Evolutionary conservation across 139 green algal genomes (phyloP).

Genomic region (Chlamydomonas urium): DNA sequence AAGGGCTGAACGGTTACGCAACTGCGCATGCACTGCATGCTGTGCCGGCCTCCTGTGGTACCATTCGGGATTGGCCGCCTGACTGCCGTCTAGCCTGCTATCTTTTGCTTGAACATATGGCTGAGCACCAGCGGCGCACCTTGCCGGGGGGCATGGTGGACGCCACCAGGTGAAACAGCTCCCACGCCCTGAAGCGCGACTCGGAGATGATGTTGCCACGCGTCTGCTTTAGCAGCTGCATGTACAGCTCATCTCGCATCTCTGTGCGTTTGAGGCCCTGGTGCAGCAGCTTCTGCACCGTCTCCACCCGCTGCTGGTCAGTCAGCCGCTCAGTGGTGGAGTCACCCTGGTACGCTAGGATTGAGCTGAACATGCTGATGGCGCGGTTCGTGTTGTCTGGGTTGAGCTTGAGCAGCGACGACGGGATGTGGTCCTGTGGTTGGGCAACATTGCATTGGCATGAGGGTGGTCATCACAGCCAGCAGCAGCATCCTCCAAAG

Average conservation of each 20-base stretch:
- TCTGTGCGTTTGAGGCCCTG: conserved; percentile 82
- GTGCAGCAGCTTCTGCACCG: conserved; percentile 88
- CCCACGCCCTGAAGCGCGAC: conserved; percentile 65
- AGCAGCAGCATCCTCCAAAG: too few species aligned
- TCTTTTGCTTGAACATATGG: too few species aligned
- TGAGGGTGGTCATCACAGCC: too few species aligned
- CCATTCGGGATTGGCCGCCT: too few species aligned
- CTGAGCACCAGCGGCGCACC: too few species aligned
- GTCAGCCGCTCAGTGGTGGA: conserved; percentile 40
- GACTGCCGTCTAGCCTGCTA: too few species aligned
- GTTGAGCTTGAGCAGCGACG: conserved; percentile 80
- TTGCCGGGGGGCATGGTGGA: conserved; percentile 82
- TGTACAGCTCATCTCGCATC: conserved; percentile 90
- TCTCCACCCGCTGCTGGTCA: conserved; percentile 43
- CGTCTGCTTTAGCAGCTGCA: conserved; percentile 89
- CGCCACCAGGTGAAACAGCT: conserved; percentile 85
- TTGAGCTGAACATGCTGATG: conserved; percentile 86
- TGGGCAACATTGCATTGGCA: too few species aligned
- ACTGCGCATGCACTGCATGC: too few species aligned
- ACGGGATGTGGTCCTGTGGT: conserved; percentile 78
- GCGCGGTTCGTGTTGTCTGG: conserved; percentile 69
- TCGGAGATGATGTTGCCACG: conserved; percentile 61
- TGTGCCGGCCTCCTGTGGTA: too few species aligned
- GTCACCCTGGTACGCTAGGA: conserved; percentile 83
- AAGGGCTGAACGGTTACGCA: conserved; percentile 88